Base-by-base conservation (phyloP, 805 yeast genomes). In the Kregervanrija pseudodelftensis region DNA sequence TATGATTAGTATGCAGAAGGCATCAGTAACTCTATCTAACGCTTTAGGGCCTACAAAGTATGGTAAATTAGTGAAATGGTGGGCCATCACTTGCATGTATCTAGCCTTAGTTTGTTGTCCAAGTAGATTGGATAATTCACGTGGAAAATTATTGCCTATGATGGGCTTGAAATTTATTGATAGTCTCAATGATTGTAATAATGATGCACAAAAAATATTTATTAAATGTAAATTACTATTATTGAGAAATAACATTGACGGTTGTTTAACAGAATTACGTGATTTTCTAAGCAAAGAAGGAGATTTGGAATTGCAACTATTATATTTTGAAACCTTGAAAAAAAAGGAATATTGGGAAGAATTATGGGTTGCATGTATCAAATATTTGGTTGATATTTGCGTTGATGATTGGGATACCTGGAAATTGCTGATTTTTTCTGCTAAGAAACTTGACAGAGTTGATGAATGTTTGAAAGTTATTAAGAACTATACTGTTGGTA, bases 371-470 rank as follows among this genome's bases (percentile, higher is more conserved):
- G 65, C 66, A 47, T 64, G 79, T 39, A 36, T 57, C 5, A 47
- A 54, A 4, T 67, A 77, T 11, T 59, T 88, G 32, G 65, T 71
- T 13, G 66, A 64, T 4, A 64, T 72, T 17, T 60, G 69, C 9
- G 73, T 84, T 44, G 88, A 90, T 60, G 95, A 89, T 59, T 90
- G 78, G 69, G 75, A 77, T 45, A 77, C 88, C 34, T 87, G 95
- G 86, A 75, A 79, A 51, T 65, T 69, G 13, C 61, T 75, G 41
- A 70, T 77, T 15, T 64, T 68, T 38, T 65, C 89, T 2, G 70
- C 72, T 0, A 53, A 57, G 14, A 52, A 70, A 22, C 50, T 73
- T 16, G 62, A 55, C 11, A 53, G 61, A 43, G 41, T 63, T 2
- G 63, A 62, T 10, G 70, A 67, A 3, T 60, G 74, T 1, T 11